Base-by-base conservation (phyloP, 495 filamentous ascomycete species). In the Aspergillus asperescens region DNA sequence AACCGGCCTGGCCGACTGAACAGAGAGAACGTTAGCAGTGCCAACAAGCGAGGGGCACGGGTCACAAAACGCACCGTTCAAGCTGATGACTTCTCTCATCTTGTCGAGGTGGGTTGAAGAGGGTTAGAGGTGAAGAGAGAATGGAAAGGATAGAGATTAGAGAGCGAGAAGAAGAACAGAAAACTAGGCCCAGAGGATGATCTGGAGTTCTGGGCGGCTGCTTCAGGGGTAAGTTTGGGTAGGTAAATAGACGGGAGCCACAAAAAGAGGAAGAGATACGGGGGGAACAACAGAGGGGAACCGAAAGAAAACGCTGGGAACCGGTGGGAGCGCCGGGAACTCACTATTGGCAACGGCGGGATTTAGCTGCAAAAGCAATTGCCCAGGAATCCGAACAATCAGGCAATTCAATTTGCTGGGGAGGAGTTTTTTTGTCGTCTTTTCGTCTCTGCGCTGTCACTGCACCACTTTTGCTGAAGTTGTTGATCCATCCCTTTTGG, bases 21-120 rank as follows among this genome's bases (percentile, higher is more conserved):
- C 29, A 54, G 48, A 48, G 50, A 55, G 40, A 47, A 62, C 39
- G 48, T 67, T 55, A 64, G 59, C 48, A 48, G 46, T 8, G 37
- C 27, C 28, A 49, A 50, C 34, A 45, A 50, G 23, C 42, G 48
- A 43, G 53, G 48, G 43, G 47, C 23, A 41, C 48, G 40, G 40
- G 28, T 50, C 41, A 25, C 41, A 50, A 54, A 57, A 74, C 89
- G 64, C 85, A 96, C 92, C 92, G 82, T 97, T 96, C 83, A 97
- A 84, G 76, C 87, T 91, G 72, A 97, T 96, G 70, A 97, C 90
- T 83, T 97, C 92, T 86, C 92, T 90, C 92, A 97, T 97, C 69
- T 61, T 75, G 79, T 84, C 82, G 63, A 64, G 42, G 63, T 48
- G 55, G 51, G 56, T 40, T 50, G 52, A 35, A 31, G 47, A 50